Evolutionary conservation across 176 grass and related monocot species (phyloP).

Genomic region (Cenchrus fungigraminus): DNA sequence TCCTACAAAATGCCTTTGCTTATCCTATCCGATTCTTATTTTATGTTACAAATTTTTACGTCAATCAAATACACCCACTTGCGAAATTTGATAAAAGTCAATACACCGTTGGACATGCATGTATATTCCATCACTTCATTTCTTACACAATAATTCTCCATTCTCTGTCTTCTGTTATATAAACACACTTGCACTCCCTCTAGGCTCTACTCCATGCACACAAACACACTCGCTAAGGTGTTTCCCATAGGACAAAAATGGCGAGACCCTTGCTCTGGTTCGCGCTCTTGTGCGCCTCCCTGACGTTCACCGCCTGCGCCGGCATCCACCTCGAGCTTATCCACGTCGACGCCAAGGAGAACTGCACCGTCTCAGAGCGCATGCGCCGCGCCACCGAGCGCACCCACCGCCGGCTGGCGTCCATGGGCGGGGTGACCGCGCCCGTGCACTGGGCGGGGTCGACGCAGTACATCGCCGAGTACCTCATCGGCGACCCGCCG

Average conservation of each 20-base stretch:
- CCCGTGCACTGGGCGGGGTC: neutral
- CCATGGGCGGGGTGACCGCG: neutral
- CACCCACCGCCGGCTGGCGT: conserved; percentile 12
- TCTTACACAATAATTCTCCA: neutral
- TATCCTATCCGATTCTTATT: neutral
- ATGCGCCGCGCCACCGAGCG: conserved; percentile 11
- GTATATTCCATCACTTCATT: neutral
- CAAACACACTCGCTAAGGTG: neutral
- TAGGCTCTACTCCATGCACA: neutral
- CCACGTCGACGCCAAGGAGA: conserved; percentile 27
- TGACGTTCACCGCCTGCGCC: neutral
- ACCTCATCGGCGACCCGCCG: conserved; percentile 18
- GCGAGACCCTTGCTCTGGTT: conserved; percentile 3
- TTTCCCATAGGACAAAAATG: neutral
- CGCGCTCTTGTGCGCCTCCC: neutral
- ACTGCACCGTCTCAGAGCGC: neutral
- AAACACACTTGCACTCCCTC: neutral
- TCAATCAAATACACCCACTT: neutral
- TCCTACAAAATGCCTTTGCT: neutral
- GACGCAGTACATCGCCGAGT: conserved; percentile 37
- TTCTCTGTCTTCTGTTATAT: neutral
- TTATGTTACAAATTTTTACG: neutral
- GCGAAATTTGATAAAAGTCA: neutral
- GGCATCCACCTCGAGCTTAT: conserved; percentile 19
- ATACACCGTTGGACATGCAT: neutral